These are phyloP conservation scores for Capronia coronata DNA, from an alignment of 2,329 filamentous ascomycete species.

Conservation along the genomic window DNA sequence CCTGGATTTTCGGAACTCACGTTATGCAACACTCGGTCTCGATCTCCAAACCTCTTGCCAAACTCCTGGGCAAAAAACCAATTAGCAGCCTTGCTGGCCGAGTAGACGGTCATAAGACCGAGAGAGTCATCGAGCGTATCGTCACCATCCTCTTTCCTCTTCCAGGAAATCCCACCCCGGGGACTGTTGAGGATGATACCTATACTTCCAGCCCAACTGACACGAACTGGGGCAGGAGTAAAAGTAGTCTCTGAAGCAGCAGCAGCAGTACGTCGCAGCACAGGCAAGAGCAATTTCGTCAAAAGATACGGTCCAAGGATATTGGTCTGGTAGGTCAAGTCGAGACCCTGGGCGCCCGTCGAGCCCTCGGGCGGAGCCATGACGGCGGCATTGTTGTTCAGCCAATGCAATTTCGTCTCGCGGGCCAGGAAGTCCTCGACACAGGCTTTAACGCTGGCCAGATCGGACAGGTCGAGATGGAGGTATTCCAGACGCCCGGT, in stretches of 20 bases:
- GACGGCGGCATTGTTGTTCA: slow-evolving; percentile 34
- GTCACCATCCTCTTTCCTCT: slow-evolving; percentile 17
- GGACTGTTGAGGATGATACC: slow-evolving; percentile 11
- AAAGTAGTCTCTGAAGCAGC: slow-evolving; percentile 15
- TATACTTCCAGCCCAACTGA: slow-evolving; percentile 31
- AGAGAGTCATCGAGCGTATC: slow-evolving; percentile 7
- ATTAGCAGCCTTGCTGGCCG: slow-evolving; percentile 5
- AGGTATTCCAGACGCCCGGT: slow-evolving; percentile 35
- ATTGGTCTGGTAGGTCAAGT: slow-evolving; percentile 37
- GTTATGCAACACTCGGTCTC: slow-evolving; percentile 20
- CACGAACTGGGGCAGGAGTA: slow-evolving; percentile 31
- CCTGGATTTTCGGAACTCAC: slow-evolving; percentile 18
- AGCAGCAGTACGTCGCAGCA: slow-evolving; percentile 30
- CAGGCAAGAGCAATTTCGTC: slow-evolving; percentile 35
- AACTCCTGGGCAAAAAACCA: slow-evolving; percentile 21
- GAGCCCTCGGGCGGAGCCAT: slow-evolving; percentile 34
- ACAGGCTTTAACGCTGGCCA: slow-evolving; percentile 28
- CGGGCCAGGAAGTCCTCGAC: slow-evolving; percentile 25
- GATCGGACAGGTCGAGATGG: slow-evolving; percentile 30
- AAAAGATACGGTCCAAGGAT: slow-evolving; percentile 37
- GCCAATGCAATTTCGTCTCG: slow-evolving; percentile 32
- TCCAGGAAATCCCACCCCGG: slow-evolving; percentile 12
- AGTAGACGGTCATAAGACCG: slow-evolving; percentile 3
- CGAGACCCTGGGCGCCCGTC: slow-evolving; percentile 34
- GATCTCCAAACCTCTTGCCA: slow-evolving; percentile 11